Conservation (phyloP, 2,329 filamentous ascomycete genomes). For the Metarhizium humberi region DNA sequence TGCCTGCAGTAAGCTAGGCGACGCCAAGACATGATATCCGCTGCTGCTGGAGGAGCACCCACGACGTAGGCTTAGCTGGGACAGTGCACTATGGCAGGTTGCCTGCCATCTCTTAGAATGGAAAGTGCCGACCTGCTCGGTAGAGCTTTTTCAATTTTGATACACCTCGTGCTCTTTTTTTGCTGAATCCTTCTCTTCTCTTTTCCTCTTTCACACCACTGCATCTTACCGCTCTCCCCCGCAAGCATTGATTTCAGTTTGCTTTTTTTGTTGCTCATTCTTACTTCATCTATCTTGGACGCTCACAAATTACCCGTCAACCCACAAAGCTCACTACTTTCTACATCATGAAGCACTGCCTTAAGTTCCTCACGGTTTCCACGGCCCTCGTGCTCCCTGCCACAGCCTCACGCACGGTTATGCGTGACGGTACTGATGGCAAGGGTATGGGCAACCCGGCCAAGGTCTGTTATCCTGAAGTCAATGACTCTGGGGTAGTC, state of each 20-base stretch:
- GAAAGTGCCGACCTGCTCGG: background rate
- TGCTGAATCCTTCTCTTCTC: background rate
- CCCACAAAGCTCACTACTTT: conserved; percentile 1
- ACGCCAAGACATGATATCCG: background rate
- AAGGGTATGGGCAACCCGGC: background rate
- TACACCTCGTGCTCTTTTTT: background rate
- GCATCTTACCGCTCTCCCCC: background rate
- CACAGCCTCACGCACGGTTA: conserved; percentile 2
- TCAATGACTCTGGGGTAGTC: background rate
- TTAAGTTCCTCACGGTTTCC: conserved; percentile 4
- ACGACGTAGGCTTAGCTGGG: too few relatives aligned
- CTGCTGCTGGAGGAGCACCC: background rate
- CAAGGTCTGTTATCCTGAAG: conserved; percentile 8
- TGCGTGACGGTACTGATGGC: background rate
- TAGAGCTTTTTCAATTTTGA: background rate
- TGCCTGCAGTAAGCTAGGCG: background rate
- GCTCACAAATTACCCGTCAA: conserved; percentile 1
- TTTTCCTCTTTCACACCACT: background rate
- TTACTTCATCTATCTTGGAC: conserved; percentile 2
- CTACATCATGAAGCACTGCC: conserved; percentile 9
- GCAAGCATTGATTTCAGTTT: background rate
- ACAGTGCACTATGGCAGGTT: too few relatives aligned
- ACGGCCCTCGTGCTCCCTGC: conserved; percentile 8
- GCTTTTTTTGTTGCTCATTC: conserved; percentile 1
- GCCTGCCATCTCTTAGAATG: background rate